These are phyloP conservation scores for Globisporangium takayamanum DNA, from an alignment of 352 stramenopile genomes.

Conservation along the genomic window DNA sequence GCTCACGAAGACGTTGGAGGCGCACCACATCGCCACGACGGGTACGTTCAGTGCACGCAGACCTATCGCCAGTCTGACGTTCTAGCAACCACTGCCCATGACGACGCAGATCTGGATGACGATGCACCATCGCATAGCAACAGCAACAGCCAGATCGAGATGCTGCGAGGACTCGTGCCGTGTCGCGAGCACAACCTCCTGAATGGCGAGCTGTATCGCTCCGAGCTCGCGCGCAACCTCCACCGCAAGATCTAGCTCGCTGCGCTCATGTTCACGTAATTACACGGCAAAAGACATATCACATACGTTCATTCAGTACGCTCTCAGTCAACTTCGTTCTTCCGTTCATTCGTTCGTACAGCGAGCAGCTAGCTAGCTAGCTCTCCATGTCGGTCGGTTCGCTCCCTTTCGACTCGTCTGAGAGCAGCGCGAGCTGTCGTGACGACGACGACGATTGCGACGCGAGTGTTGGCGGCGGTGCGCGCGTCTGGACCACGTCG, in stretches of 20 bases:
- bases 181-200: constrained; percentile 20
- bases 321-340: no score
- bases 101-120: neutral
- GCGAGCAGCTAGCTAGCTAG: neutral
- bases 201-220: constrained; percentile 15
- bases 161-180: constrained; percentile 11
- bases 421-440: neutral
- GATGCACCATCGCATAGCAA: neutral
- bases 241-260: neutral
- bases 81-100: neutral
- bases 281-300: neutral
- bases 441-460: no score
- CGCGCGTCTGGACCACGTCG: constrained; percentile 7
- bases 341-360: no score
- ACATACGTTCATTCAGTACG: no score
- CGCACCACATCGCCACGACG: constrained; percentile 34
- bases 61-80: constrained; percentile 3
- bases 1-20: neutral
- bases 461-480: neutral
- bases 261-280: neutral
- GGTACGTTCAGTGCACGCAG: constrained; percentile 41
- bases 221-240: neutral
- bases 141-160: neutral
- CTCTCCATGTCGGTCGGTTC: neutral
- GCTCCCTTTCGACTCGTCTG: constrained; percentile 7